These are phyloP conservation scores for Botryotinia narcissicola DNA, from an alignment of 2,329 filamentous ascomycete species.

Conservation along the genomic window DNA sequence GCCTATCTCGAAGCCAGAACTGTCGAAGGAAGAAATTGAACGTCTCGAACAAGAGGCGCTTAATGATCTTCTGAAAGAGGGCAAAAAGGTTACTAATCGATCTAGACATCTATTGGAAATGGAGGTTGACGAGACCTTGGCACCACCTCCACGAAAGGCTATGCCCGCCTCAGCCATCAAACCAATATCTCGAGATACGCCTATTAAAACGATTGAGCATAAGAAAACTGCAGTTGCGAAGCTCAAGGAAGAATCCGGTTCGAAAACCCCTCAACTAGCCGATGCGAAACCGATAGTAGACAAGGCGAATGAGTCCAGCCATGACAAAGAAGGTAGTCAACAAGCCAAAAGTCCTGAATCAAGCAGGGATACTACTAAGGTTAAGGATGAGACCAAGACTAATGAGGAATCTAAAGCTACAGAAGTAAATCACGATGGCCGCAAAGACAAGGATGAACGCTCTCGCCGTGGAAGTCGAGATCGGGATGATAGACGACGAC, in stretches of 20 bases:
- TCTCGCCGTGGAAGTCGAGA: slow-evolving; percentile 19
- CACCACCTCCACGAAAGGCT: slow-evolving; percentile 38
- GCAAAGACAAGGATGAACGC: slow-evolving; percentile 23
- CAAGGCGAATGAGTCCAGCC: slow-evolving; percentile 23
- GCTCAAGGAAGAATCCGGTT: slow-evolving; percentile 27
- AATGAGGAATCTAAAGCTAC: slow-evolving; percentile 6
- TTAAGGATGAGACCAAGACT: slow-evolving; percentile 8
- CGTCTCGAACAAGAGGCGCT: slow-evolving; percentile 39
- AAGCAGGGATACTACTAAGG: background rate
- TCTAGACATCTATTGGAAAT: slow-evolving; percentile 38
- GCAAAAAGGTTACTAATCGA: slow-evolving; percentile 34
- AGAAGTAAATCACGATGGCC: slow-evolving; percentile 8
- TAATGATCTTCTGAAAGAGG: slow-evolving; percentile 38
- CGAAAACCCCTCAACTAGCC: slow-evolving; percentile 27
- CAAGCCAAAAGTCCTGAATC: slow-evolving; percentile 13
- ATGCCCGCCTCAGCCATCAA: slow-evolving; percentile 39
- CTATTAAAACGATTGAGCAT: slow-evolving; percentile 31
- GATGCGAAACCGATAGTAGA: slow-evolving; percentile 13
- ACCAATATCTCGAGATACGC: slow-evolving; percentile 36
- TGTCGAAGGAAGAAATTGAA: slow-evolving; percentile 38
- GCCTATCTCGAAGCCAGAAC: slow-evolving; percentile 28
- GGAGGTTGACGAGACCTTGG: slow-evolving; percentile 38
- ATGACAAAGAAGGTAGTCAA: slow-evolving; percentile 23
- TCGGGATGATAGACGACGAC: slow-evolving; percentile 22
- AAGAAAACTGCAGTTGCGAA: slow-evolving; percentile 30